Evolutionary conservation across 2,329 filamentous ascomycete genomes (phyloP), one percentile per base, ranked within the genome.

Genomic region (Alternaria rosae): DNA sequence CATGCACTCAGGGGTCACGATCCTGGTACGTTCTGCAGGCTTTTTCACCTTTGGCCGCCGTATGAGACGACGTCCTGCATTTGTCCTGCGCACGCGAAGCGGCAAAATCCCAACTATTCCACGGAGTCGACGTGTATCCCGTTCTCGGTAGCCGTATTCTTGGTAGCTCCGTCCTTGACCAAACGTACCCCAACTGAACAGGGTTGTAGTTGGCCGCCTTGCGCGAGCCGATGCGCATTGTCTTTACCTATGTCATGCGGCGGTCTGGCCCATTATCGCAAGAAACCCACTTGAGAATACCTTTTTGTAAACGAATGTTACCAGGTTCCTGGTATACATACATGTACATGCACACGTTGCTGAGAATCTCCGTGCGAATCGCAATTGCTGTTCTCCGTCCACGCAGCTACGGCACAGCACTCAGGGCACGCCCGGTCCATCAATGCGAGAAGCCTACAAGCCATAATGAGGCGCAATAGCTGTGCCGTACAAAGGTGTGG

Each of bases 281-380:
- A 55, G 54, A 42, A 38, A 54, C 54, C 57, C 28, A 17, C 64
- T 59, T 43, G 57, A 60, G 62, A 45, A 59, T 44, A 38, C 56
- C 45, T 11, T 55, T 25, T 32, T 47, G 55, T 48, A 32, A 45
- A 26, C 42, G 13, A 35, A 38, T 5, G 15, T 41, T 56, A 59
- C 67, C 67, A 62, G 57, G 59, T 57, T 55, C 64, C 53, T 63
- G 72, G 71, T 63, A 62, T 28, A 50, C 42, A 15, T 65, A 68
- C 61, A 62, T 61, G 47, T 23, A 47, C 32, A 45, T 59, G 64
- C 60, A 62, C 26, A 25, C 25, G 15, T 43, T 57, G 51, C 53
- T 54, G 59, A 56, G 59, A 54, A 56, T 20, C 48, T 30, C 45
- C 50, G 25, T 43, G 57, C 62, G 35, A 58, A 45, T 55, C 35